Evolutionary conservation across 2,329 filamentous ascomycete genomes (phyloP), one percentile per base, ranked within the genome.

Genomic region (Sporothrix phasma): DNA sequence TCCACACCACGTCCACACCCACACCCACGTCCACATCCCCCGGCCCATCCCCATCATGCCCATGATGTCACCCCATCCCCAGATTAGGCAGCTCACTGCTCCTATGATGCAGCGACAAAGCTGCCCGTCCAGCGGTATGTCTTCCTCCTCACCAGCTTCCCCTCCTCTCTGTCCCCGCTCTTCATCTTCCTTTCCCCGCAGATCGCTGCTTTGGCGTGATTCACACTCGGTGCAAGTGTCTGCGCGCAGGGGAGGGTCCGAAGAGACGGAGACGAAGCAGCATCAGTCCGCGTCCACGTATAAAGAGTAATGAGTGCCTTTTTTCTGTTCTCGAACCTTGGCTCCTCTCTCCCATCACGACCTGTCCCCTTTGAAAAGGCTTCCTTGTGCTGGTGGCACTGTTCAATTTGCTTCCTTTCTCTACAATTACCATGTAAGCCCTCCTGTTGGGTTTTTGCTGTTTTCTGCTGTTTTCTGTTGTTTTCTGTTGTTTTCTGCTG

Each of bases 231-330:
- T 61, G 41, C 58, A 61, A 56, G 51, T 56, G 51, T 39, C 51
- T 11, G 51, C 49, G 17, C 51, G 31, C 51, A 17, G 34, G 51
- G 31, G 19, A 31, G 51, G 34, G 51, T 11, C 51, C 34, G 10
- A 56, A 39, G 51, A 56, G 37, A 39, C n/a, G 31, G 34, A 53
- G 13, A n/a, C 37, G 51, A 15, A n/a, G 37, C 11, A 24, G 51
- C 51, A 56, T 56, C 51, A 39, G n/a, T 19, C 51, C 43, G 39
- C 41, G 7, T 15, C 13, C 31, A 45, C 22, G 37, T 60, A 60
- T 45, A 46, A 60, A 60, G 56, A 60, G 39, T 46, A 45, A 60
- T 45, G 39, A 45, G 15, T 60, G 37, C 39, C 56, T 60, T 46
- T 45, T 31, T 3, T 24, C 13, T 37, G n/a, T 56, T 31, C 26